Evolutionary conservation across 2,329 filamentous ascomycete genomes (phyloP), one percentile per base, ranked within the genome.

Genomic region (Cylindrodendrum hubeiense): DNA sequence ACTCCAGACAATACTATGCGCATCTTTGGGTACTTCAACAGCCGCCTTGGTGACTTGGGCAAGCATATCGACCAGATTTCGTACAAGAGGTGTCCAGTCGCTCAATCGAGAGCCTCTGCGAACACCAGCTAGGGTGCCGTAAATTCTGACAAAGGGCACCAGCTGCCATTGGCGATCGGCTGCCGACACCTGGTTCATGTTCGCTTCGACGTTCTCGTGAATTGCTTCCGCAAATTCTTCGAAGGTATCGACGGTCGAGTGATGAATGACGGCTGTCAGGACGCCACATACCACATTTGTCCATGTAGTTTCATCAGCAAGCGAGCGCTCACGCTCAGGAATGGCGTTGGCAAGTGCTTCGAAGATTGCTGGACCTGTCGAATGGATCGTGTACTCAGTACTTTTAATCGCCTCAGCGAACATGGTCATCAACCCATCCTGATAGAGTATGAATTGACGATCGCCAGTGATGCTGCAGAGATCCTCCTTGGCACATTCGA

Each of bases 341-440:
- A 88, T 82, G 9, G 82, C 82, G 49, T 76, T 75, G n/a, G 90
- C 75, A 5, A 92, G 79, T 2, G 83, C 78, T 39, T 81, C 79
- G 57, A 89, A 81, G 15, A 90, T 82, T 8, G 85, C 82, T 3
- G 86, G 78, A 2, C 86, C 89, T 15, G 85, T 86, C 2, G 89
- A 91, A 72, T 91, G 89, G 50, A 91, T 79, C 2, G 83, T 85
- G 52, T 85, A 74, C 3, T 89, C 88, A 15, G 89, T 85, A 17
- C 89, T 87, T 78, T 91, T 91, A 71, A 89, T 86, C 9, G 95
- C 91, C 79, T 98, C 95, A 4, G 94, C 90, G 74, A 98, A 93
- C 85, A 98, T 91, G 19, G 90, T 93, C 93, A 97, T 98, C 49
- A 98, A 80, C 60, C 95, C 96, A 76, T 97, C 90, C 67, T 92